Conservation (phyloP, 768 basidiomycete species). For the Phallus indusiatus region DNA sequence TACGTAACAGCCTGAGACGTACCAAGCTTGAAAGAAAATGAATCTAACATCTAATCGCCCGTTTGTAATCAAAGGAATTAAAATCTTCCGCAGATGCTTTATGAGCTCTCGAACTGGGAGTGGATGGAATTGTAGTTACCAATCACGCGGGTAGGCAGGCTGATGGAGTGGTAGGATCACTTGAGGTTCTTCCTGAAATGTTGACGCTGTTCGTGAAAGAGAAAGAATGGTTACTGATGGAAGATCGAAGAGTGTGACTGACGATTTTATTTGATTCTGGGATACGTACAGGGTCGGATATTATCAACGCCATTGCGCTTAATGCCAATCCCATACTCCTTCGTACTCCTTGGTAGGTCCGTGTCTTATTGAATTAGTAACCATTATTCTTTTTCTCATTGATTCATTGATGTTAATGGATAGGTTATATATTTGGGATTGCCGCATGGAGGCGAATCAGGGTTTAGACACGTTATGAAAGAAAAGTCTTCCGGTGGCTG, state of each 20-base stretch:
- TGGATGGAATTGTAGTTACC: slow-evolving; percentile 46
- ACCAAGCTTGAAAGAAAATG: no score
- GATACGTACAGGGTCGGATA: slow-evolving; percentile 38
- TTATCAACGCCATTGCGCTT: slow-evolving; percentile 49
- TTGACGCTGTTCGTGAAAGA: slow-evolving; percentile 42
- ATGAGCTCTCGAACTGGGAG: slow-evolving; percentile 36
- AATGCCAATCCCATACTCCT: slow-evolving; percentile 47
- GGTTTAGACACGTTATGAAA: slow-evolving; percentile 46
- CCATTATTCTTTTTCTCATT: background rate
- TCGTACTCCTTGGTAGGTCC: slow-evolving; percentile 36
- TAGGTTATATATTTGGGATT: slow-evolving; percentile 38
- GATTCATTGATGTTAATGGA: background rate
- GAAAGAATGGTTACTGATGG: slow-evolving; percentile 10
- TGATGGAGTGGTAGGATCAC: slow-evolving; percentile 43
- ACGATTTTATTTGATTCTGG: slow-evolving; percentile 45
- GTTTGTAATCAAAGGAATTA: slow-evolving; percentile 44
- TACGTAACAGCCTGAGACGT: slow-evolving; percentile 14
- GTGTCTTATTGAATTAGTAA: background rate
- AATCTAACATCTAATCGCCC: slow-evolving; percentile 35
- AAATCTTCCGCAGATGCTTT: slow-evolving; percentile 36
- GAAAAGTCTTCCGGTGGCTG: slow-evolving; percentile 39
- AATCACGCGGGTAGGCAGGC: slow-evolving; percentile 50
- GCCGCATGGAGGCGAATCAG: slow-evolving; percentile 40
- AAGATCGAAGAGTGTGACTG: slow-evolving; percentile 28
- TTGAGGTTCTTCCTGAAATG: slow-evolving; percentile 41